Percentiles rank a stretch among this genome's conserved stretches.
Conservation (phyloP, 2,329 filamentous ascomycete species). For the Myriangium duriaei region DNA sequence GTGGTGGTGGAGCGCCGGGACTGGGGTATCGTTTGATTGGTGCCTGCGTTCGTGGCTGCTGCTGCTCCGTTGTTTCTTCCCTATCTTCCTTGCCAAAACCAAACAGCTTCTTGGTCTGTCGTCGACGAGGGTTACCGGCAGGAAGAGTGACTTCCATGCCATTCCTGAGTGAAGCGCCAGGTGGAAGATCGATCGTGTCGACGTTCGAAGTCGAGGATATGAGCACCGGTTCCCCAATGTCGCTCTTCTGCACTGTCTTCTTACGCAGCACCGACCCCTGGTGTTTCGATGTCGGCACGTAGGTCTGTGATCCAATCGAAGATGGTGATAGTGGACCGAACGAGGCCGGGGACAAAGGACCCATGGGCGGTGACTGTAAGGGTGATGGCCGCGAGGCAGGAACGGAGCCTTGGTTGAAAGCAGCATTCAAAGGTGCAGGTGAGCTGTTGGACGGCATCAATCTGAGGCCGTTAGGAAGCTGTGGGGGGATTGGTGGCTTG, state of each 20-base stretch:
- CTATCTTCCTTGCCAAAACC: slow-evolving; percentile 12
- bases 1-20: slow-evolving; percentile 6
- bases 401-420: slow-evolving; percentile 19
- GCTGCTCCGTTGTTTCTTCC: not conserved
- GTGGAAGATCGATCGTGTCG: slow-evolving; percentile 44
- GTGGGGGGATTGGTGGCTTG: slow-evolving; percentile 19
- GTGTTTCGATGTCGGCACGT: slow-evolving; percentile 7
- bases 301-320: slow-evolving; percentile 12
- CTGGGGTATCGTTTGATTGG: slow-evolving; percentile 4
- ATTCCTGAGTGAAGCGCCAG: slow-evolving; percentile 42
- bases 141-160: slow-evolving; percentile 40
- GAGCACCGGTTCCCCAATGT: slow-evolving; percentile 49
- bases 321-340: slow-evolving; percentile 21
- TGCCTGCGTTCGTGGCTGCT: not conserved
- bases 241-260: slow-evolving; percentile 45
- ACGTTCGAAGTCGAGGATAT: slow-evolving; percentile 45
- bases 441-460: slow-evolving; percentile 2
- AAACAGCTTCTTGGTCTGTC: slow-evolving; percentile 29
- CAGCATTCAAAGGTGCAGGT: slow-evolving; percentile 3
- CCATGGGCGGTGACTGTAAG: slow-evolving; percentile 31
- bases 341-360: slow-evolving; percentile 39
- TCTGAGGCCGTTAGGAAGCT: slow-evolving; percentile 30
- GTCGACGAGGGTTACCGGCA: slow-evolving; percentile 47
- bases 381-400: slow-evolving; percentile 11
- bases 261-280: slow-evolving; percentile 31